Base-by-base conservation (phyloP, 192 early-diverging fungal genomes). In the Coemansia sp. region DNA sequence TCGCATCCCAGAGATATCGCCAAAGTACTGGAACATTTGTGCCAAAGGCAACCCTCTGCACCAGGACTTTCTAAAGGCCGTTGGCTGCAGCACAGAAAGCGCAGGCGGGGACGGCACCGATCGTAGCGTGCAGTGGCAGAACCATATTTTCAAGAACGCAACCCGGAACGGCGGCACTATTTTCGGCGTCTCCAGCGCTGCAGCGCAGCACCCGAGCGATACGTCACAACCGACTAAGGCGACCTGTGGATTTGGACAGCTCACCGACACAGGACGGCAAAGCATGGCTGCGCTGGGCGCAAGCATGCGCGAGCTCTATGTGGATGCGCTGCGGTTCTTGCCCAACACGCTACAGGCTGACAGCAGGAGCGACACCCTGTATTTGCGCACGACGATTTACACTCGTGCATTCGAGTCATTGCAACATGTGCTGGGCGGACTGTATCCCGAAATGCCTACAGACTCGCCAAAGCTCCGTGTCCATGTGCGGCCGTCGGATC, bases 371-470 rank as follows among this genome's bases (percentile, higher is more conserved):
- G 23, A 51, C 24, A 70, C 72, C 25, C 55, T 89, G 25, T 86
- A 85, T 57, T 74, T 88, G 58, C 83, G 86, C 35, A 75, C 77
- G 23, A 84, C 88, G 15, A 83, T 78, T 38, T 89, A 84, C 66
- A 67, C 84, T 2, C 82, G 89, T 38, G 82, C 89, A 2, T 73
- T 91, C 55, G 89, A 89, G 67, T 86, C 83, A n/a, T 73, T 91
- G 35, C 87, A 89, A 62, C 85, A 85, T 60, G 62, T 85, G 4
- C 53, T 91, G 27, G 72, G 79, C 12, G 88, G 89, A 0, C 68
- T 91, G 65, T 87, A 85, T 63, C 87, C 89, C 1, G 38, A 43
- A 22, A 27, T 56, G 22, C 43, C 60, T 9, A 50, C 35, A 8
- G 50, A 43, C 10, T 41, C 41, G 38, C 55, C 55, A 7, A 11